A percentile compares a stretch with the other conserved stretches of the same genome.
phyloP scores from a whole-genome alignment of 1,284 basidiomycete genomes.

The Cryptococcus sp. region DNA sequence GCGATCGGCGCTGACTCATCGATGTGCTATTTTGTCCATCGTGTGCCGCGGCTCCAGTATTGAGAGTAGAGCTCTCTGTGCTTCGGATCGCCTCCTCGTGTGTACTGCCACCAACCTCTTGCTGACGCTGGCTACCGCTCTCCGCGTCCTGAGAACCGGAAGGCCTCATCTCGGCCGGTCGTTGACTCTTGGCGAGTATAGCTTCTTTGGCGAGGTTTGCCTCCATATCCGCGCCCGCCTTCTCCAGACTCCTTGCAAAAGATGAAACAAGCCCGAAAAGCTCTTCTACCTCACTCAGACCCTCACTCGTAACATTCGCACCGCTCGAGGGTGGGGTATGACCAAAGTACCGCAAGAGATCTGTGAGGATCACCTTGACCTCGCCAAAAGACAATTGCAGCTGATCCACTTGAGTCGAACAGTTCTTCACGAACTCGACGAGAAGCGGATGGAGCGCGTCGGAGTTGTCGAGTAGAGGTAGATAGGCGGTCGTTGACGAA shows the following conservation, averaged over 20 bases:
- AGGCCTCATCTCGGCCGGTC: not conserved
- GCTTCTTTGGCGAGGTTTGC: conserved; percentile 23
- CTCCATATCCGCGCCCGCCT: conserved; percentile 72
- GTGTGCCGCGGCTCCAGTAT: not conserved
- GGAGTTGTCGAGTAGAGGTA: conserved; percentile 37
- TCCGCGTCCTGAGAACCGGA: no score
- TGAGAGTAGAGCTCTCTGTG: no score
- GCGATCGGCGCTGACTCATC: conserved; percentile 1
- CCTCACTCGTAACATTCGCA: conserved; percentile 35
- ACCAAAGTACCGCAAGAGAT: conserved; percentile 70
- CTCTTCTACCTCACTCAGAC: conserved; percentile 71
- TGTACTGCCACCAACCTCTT: no score
- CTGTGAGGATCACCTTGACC: conserved; percentile 64
- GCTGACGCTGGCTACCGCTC: no score
- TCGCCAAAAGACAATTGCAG: conserved; percentile 64
- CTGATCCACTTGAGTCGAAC: conserved; percentile 62
- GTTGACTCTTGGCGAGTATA: not conserved
- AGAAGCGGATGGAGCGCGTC: conserved; percentile 68
- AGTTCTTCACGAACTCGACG: conserved; percentile 65
- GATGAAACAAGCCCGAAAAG: conserved; percentile 72
- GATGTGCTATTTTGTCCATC: not conserved
- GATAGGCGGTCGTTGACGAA: conserved; percentile 62
- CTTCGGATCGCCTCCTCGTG: no score
- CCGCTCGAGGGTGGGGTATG: conserved; percentile 55
- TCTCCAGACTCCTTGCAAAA: conserved; percentile 74